Percentiles rank a stretch among this genome's conserved stretches.
These are phyloP conservation scores for Novymonas esmeraldas DNA, from an alignment of 208 protist genomes.

Conservation along the genomic window DNA sequence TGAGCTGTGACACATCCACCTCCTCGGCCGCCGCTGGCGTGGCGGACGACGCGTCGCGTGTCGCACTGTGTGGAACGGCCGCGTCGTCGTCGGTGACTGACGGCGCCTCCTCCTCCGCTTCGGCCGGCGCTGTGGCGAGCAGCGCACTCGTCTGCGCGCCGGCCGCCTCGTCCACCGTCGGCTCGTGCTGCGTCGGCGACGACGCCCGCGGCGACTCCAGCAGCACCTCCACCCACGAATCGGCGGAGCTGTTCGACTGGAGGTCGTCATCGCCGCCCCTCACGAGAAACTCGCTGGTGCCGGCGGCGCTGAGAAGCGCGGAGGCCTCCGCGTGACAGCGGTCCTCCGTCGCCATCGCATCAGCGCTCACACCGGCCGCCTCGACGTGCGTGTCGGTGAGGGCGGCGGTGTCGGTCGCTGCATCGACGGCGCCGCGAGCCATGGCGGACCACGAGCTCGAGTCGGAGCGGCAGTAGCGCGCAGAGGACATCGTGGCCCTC, in stretches of 20 bases:
- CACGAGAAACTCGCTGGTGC: background rate
- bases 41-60: background rate
- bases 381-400: background rate
- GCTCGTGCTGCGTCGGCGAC: background rate
- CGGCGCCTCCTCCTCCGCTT: background rate
- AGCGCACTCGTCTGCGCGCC: background rate
- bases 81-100: no score
- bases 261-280: background rate
- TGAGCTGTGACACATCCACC: conserved; percentile 7
- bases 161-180: background rate
- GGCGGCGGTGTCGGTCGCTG: conserved; percentile 1
- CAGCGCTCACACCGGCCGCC: no score
- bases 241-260: conserved; percentile 7
- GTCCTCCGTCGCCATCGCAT: background rate
- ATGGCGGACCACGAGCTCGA: conserved; percentile 23
- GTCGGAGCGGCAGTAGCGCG: conserved; percentile 2
- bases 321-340: background rate
- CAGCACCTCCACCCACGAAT: conserved; percentile 33
- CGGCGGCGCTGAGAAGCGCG: background rate
- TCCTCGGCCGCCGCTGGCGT: background rate
- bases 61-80: no score
- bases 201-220: conserved; percentile 4
- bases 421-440: background rate
- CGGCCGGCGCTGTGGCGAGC: background rate
- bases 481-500: conserved; percentile 16